Evolutionary conservation across 73 alveolate genomes (phyloP).

Genomic region (Paramecium sexaurelia): DNA sequence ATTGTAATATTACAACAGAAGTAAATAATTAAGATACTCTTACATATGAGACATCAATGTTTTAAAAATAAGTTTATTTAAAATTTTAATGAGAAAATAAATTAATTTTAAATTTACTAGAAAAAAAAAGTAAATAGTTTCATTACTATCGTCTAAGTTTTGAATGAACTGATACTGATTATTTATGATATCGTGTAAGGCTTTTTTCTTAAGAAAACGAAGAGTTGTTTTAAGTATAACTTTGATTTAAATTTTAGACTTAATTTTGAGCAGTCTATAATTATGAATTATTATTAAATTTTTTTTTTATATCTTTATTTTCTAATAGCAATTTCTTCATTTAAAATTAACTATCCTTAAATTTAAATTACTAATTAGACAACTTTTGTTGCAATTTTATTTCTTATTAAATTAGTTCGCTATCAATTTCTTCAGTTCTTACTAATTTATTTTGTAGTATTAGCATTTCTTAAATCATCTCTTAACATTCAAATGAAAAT

Average conservation of each 20-base stretch:
- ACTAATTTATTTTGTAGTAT: not conserved
- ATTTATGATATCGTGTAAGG: not conserved
- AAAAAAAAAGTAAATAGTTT: not conserved
- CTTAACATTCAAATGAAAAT: not conserved
- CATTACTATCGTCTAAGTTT: not conserved
- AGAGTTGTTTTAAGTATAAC: not conserved
- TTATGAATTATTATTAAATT: not conserved
- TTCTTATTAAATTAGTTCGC: not conserved
- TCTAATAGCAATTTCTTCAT: not conserved
- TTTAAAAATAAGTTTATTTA: too few relatives aligned
- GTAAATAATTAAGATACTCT: too few relatives aligned
- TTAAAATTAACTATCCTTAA: not conserved
- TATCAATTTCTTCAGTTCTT: not conserved
- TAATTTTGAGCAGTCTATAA: not conserved
- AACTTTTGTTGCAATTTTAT: not conserved
- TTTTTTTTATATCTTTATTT: not conserved
- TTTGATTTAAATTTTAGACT: not conserved
- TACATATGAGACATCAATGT: too few relatives aligned
- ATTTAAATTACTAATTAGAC: not conserved
- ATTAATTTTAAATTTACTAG: too few relatives aligned
- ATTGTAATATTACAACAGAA: too few relatives aligned
- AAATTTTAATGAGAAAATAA: too few relatives aligned
- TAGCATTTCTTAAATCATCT: conserved; percentile 29
- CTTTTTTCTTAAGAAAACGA: not conserved
- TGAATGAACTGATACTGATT: not conserved